Evolutionary conservation across 75 land plant species (phyloP).

Genomic region (Cupressus sempervirens): DNA sequence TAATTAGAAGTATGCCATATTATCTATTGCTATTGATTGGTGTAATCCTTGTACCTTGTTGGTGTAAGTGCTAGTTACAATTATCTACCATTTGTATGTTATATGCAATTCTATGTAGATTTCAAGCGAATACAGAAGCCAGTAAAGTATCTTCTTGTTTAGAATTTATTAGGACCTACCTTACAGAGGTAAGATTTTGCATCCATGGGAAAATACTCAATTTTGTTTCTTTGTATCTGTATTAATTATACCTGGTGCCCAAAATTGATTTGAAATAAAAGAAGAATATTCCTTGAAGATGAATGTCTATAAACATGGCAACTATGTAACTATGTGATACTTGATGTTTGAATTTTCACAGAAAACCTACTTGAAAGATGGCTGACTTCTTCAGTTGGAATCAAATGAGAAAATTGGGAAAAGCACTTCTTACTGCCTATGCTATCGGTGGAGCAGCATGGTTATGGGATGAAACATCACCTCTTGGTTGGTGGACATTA

Average conservation of each 20-base stretch:
- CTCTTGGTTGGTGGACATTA: slow-evolving; percentile 85
- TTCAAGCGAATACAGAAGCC: not conserved
- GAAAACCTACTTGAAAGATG: slow-evolving; percentile 1
- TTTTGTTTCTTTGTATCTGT: not conserved
- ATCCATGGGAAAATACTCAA: not conserved
- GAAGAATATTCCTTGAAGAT: not conserved
- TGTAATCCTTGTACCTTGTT: too few relatives aligned
- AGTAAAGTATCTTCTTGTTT: not conserved
- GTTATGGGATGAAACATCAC: slow-evolving; percentile 73
- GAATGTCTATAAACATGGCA: not conserved
- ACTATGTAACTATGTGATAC: not conserved
- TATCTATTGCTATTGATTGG: too few relatives aligned
- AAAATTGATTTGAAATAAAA: not conserved
- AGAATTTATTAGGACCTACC: not conserved
- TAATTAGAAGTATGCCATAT: too few relatives aligned
- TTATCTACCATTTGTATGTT: not conserved
- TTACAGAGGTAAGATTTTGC: not conserved
- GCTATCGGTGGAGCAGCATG: slow-evolving; percentile 56
- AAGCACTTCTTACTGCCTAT: slow-evolving; percentile 50
- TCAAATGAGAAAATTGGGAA: slow-evolving; percentile 51
- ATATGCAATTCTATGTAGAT: not conserved
- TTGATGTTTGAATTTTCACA: not conserved
- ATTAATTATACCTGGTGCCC: not conserved
- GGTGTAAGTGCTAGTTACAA: not conserved
- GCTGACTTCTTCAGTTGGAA: slow-evolving; percentile 2